These are phyloP conservation scores for Fusarium palustre DNA, from an alignment of 2,329 filamentous ascomycete species.

Conservation along the genomic window DNA sequence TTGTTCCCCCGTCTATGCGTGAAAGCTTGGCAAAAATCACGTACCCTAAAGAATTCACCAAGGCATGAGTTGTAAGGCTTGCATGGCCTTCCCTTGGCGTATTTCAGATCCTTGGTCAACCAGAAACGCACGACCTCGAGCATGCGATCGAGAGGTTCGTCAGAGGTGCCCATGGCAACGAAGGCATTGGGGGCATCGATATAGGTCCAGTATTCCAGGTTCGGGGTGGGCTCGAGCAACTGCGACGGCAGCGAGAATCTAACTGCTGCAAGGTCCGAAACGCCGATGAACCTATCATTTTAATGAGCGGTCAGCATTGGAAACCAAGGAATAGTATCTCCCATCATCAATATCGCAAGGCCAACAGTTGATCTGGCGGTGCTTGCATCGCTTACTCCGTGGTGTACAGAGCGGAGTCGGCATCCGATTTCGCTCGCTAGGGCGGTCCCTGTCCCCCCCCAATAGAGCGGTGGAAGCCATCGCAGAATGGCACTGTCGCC, in stretches of 20 bases:
- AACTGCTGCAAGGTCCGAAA: constrained; percentile 93
- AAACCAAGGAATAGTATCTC: constrained; percentile 9
- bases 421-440: constrained; percentile 35
- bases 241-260: constrained; percentile 96
- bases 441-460: constrained; percentile 6
- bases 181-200: constrained; percentile 95
- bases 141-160: constrained; percentile 93
- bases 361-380: constrained; percentile 5
- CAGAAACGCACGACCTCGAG: constrained; percentile 94
- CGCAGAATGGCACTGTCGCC: constrained; percentile 16
- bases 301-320: constrained; percentile 46
- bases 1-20: not conserved
- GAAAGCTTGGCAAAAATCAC: constrained; percentile 48
- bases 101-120: constrained; percentile 99
- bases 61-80: constrained; percentile 98
- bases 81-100: constrained; percentile 97
- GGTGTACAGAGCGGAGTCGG: constrained; percentile 18
- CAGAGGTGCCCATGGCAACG: constrained; percentile 82
- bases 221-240: constrained; percentile 94
- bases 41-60: constrained; percentile 95
- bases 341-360: constrained; percentile 13
- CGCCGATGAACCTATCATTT: constrained; percentile 84
- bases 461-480: constrained; percentile 31
- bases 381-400: constrained; percentile 34
- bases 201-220: constrained; percentile 99